phyloP scores from a whole-genome alignment of 345 rosid species.

The Corymbia maculata region DNA sequence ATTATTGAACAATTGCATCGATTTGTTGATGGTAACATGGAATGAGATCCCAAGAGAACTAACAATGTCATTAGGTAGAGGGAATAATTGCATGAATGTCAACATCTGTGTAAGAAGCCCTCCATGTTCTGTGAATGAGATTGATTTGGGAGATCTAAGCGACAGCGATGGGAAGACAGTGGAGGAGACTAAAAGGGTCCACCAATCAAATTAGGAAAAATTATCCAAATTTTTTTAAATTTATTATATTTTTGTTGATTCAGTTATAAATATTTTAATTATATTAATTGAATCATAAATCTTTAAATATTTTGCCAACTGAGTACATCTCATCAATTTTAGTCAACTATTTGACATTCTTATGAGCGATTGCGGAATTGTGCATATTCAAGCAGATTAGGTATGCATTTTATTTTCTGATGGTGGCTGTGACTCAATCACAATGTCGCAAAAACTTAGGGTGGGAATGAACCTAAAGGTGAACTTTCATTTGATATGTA shows the following conservation, averaged over 20 bases:
- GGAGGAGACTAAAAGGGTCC: neutral
- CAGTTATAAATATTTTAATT: too few species aligned
- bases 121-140: slow-evolving; percentile 72
- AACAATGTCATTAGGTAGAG: neutral
- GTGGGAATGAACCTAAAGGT: neutral
- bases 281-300: accelerated
- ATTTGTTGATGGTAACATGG: neutral
- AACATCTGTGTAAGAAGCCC: slow-evolving; percentile 11
- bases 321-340: too few species aligned
- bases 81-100: slow-evolving; percentile 2
- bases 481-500: neutral
- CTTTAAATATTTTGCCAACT: too few species aligned
- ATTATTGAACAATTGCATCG: neutral
- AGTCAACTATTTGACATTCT: too few species aligned
- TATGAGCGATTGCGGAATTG: too few species aligned
- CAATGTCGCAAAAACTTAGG: too few species aligned
- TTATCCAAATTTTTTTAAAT: too few species aligned
- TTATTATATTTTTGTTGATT: too few species aligned
- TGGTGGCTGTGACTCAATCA: too few species aligned
- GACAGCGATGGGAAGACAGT: neutral
- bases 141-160: slow-evolving; percentile 6
- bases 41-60: neutral
- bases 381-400: too few species aligned
- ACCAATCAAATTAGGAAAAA: neutral
- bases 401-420: too few species aligned